phyloP scores from a whole-genome alignment of 2,329 filamentous ascomycete genomes.

The Phyllosticta citribraziliensis region DNA sequence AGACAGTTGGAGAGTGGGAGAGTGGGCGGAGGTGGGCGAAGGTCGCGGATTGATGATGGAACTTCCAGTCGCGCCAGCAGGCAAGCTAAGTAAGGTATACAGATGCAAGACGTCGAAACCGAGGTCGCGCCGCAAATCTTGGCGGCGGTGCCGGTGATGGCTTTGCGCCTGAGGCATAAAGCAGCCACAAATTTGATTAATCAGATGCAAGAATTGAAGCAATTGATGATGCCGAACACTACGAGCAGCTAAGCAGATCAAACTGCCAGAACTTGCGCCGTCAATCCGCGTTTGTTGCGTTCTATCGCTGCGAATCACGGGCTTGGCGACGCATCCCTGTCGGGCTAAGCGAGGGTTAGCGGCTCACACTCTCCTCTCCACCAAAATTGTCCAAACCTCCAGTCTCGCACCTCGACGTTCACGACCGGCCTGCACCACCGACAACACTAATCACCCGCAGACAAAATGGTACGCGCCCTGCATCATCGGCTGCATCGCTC shows the following conservation, averaged over 20 bases:
- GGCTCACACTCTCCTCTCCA: slow-evolving; percentile 10
- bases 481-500: neutral
- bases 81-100: slow-evolving; percentile 7
- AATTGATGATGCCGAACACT: neutral
- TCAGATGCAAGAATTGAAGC: neutral
- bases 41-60: neutral
- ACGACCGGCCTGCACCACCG: slow-evolving; percentile 20
- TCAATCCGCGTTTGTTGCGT: neutral
- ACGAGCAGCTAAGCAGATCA: neutral
- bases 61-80: neutral
- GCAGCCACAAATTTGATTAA: neutral
- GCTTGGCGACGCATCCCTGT: slow-evolving; percentile 5
- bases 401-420: slow-evolving; percentile 12
- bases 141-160: slow-evolving; percentile 3
- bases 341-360: slow-evolving; percentile 11
- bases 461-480: slow-evolving; percentile 28
- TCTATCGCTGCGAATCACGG: neutral
- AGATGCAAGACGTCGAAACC: slow-evolving; percentile 5
- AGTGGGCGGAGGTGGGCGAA: neutral
- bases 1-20: neutral
- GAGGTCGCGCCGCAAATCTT: slow-evolving; percentile 4
- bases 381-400: slow-evolving; percentile 9
- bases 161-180: slow-evolving; percentile 1
- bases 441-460: slow-evolving; percentile 26
- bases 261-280: neutral